These are phyloP conservation scores for Meira miltonrushii DNA, from an alignment of 1,284 basidiomycete genomes.

Conservation along the genomic window DNA sequence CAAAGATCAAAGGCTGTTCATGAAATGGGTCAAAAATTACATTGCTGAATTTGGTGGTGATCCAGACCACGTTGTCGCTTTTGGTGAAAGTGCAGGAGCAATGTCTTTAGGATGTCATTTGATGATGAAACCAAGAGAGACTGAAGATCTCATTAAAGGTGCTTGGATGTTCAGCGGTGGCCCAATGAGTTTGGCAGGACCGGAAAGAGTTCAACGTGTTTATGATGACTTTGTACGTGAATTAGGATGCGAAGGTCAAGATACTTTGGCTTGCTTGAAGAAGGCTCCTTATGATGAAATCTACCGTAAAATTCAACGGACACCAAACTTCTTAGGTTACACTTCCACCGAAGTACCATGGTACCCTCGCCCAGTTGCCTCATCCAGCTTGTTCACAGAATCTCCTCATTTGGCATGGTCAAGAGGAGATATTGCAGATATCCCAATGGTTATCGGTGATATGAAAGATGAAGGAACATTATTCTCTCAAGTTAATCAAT, in stretches of 20 bases:
- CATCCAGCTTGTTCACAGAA: background rate
- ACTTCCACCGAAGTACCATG: constrained; percentile 1
- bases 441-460: constrained; percentile 7
- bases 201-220: background rate
- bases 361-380: background rate
- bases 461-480: constrained; percentile 9
- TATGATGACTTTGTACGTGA: background rate
- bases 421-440: constrained; percentile 3
- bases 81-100: constrained; percentile 4
- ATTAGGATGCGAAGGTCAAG: background rate
- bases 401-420: background rate
- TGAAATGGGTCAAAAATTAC: constrained; percentile 2
- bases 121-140: background rate
- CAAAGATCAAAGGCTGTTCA: background rate
- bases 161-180: constrained; percentile 3
- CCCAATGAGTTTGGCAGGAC: background rate
- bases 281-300: background rate
- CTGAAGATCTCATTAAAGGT: background rate
- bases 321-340: constrained; percentile 4
- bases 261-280: constrained; percentile 1
- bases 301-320: background rate
- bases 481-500: background rate
- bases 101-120: constrained; percentile 2
- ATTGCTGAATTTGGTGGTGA: constrained; percentile 2
- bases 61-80: background rate